Base-by-base conservation (phyloP, 768 basidiomycete genomes). In the Galerina sulciceps region DNA sequence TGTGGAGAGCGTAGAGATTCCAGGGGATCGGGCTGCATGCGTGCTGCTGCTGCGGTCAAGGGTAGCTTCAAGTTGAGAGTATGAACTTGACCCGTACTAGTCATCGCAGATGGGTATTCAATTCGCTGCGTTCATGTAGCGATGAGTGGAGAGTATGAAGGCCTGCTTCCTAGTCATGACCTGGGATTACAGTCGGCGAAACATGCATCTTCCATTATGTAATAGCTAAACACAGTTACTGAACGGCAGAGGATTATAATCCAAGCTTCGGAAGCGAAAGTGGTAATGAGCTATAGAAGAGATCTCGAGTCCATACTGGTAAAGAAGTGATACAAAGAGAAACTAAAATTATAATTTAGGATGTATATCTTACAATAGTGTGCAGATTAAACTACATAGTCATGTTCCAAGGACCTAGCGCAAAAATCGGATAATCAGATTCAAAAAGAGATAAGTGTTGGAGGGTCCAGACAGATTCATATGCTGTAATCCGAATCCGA, bases 1-100 rank as follows among this genome's bases (percentile, higher is more conserved):
- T 79, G 73, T 10, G 85, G 84, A 35, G 85, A 85, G 58, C 86
- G 79, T 40, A 86, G 61, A 22, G 82, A 76, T 57, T 82, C 81
- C 46, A 85, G 69, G 6, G 75, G 63, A 49, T 69, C 64, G 42
- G 69, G 69, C 54, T 62, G 52, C 26, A 54, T 56, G 41, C 58
- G 59, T 18, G 61, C 65, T 6, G 61, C 65, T 6, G 63, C 65
- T 13, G 68, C 58, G 15, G 60, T 56, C 22, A 63, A 52, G 44
- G 69, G 67, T 31, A 31, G 26, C 26, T 31, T 31, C 40, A 69
- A 49, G 40, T 70, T 66, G 60, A 71, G 66, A 42, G 60, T 23
- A 51, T 51, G 13, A 36, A 47, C 23, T 57, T 54, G 63, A 61
- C 60, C 65, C 45, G 66, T 52, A 40, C 62, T 55, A 57, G 62